Base-by-base conservation (phyloP, 345 rosid species). In the Capsella bursapastoris region DNA sequence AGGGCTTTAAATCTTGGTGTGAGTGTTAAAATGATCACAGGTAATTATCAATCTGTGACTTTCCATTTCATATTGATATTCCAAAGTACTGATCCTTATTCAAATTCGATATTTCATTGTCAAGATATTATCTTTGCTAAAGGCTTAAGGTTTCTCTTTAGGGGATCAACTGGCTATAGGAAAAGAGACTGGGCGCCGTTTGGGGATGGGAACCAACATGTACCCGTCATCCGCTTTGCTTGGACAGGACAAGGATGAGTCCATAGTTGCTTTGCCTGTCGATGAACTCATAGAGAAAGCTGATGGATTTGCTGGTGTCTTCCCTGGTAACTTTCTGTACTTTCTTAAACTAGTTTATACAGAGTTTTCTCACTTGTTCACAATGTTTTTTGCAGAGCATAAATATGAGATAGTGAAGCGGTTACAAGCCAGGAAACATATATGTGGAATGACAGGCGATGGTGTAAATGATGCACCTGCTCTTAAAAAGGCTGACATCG, bases 171-270 rank as follows among this genome's bases (percentile, higher is more conserved):
- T 95, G 80, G 99, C 98, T 52, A 95, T 95, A 29, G 99, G 91
- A 62, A 95, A 92, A 83, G 99, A 95, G 83, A 95, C 97, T 2
- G 99, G 98, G 32, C 97, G 98, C 3, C 92, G 99, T 70, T 74
- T 95, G 80, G 99, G 99, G 59, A 92, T 95, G 99, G 99, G 99
- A 71, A 95, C 99, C 49, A 95, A 95, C 87, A 95, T 95, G 99
- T 95, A 92, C 72, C 98, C 99, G 52, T 86, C 99, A 22, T 92
- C 99, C 71, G 91, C 98, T 69, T 82, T 95, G 80, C 84, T 95
- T 43, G 98, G 99, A 67, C 98, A 95, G 72, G 79, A 89, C 82
- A 94, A 94, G 80, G 98, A 90, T 74, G 98, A 92, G 82, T 92
- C 99, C 10, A 89, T 95, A 40, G 97, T 65, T 66, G 88, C 96